Base-by-base conservation (phyloP, 108 stramenopile species). In the Pseudonitzschia multiseries region DNA sequence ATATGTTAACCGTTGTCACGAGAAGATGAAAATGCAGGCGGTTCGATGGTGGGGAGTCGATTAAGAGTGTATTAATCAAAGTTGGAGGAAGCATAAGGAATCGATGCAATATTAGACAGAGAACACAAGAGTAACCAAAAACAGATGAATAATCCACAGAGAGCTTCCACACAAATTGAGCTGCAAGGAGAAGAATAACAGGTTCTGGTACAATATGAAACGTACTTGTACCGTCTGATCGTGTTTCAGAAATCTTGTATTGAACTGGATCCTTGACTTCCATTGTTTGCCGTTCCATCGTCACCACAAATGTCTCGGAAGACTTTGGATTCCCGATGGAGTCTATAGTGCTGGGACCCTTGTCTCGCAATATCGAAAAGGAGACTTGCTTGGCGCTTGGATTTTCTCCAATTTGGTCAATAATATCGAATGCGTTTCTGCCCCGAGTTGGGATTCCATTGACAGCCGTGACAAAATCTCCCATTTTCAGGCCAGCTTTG, bases 401-500 rank as follows among this genome's bases (percentile, higher is more conserved):
- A 57, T 89, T 77, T 63, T 96, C 87, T 6, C 83, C 74, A 18
- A 94, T 89, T 73, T 93, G 91, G 66, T 96, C 93, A 67, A 93
- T 89, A 41, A 93, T 88, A 62, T 96, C 93, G 74, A 96, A 92
- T 4, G 90, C 92, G 18, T 83, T 93, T 20, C 85, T 78, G 2
- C 93, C 92, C 20, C 79, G 61, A 17, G 90, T 94, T 0, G 81
- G 77, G 36, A 84, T 70, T 1, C 91, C 90, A 72, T 96, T 94
- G 36, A 96, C 89, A 24, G 89, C 89, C 9, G 77, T 78, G 28
- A 96, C 79, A 40, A 69, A 77, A 71, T 96, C 95, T 0, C 95
- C 93, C 8, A 75, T 69, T 59, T 88, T 68, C 29, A 96, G 60
- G 12, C 89, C 89, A 31, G 90, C 86, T 36, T 79, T 61, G 41